phyloP scores from a whole-genome alignment of 495 filamentous ascomycete genomes.

The Xeromyces bisporus region DNA sequence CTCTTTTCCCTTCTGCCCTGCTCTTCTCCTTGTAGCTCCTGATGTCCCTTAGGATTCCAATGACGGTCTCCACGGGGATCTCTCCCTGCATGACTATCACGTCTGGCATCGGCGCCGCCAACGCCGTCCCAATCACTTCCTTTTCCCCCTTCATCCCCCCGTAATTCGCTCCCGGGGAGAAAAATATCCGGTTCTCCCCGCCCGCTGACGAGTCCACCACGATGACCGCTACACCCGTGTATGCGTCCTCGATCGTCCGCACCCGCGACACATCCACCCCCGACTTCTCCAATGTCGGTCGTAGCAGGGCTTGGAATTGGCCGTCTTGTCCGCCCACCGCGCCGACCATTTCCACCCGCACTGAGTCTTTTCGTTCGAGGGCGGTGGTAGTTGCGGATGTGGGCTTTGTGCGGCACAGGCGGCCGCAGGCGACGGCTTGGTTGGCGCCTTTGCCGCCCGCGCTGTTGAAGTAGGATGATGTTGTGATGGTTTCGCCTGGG shows the following conservation, averaged over 20 bases:
- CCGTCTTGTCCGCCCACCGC: conserved; percentile 49
- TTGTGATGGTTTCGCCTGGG: conserved; percentile 74
- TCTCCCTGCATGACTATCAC: conserved; percentile 80
- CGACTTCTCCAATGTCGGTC: conserved; percentile 33
- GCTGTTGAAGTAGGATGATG: conserved; percentile 59
- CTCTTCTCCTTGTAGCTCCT: conserved; percentile 25
- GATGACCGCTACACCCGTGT: conserved; percentile 67
- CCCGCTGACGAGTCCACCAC: conserved; percentile 64
- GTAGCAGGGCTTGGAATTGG: conserved; percentile 22
- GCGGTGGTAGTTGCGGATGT: conserved; percentile 7
- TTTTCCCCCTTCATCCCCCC: conserved; percentile 25
- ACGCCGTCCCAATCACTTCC: conserved; percentile 22
- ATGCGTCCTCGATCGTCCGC: conserved; percentile 24
- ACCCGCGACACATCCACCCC: conserved; percentile 48
- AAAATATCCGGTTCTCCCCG: conserved; percentile 77
- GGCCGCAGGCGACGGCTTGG: conserved; percentile 69
- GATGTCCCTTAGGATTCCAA: conserved; percentile 39
- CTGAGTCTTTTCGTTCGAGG: conserved; percentile 17
- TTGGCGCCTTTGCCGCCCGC: conserved; percentile 92
- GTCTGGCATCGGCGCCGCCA: conserved; percentile 31
- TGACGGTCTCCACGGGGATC: conserved; percentile 54
- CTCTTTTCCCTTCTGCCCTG: conserved; percentile 26
- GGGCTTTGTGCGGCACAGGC: conserved; percentile 37
- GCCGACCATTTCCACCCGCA: conserved; percentile 64
- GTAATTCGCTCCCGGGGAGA: conserved; percentile 68